Conservation (phyloP, 75 land plant species). For the Gnetum montanum region DNA sequence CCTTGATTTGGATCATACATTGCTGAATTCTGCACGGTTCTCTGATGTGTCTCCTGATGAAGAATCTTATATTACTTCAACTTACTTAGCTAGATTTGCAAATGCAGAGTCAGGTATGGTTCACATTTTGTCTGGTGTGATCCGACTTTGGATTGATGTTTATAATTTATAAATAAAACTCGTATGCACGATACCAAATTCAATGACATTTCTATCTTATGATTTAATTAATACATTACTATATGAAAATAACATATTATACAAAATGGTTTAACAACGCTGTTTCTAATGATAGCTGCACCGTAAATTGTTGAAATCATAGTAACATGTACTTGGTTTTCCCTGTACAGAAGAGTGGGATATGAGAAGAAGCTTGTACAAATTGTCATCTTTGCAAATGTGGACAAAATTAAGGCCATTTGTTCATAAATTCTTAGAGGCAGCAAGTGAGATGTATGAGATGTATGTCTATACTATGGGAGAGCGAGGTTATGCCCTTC, state of each 20-base stretch:
- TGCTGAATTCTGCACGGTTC: slow-evolving; percentile 74
- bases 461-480: slow-evolving; percentile 98
- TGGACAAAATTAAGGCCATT: slow-evolving; percentile 93
- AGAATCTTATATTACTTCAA: slow-evolving; percentile 19
- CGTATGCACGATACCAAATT: too few species aligned
- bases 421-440: slow-evolving; percentile 65
- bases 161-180: too few species aligned
- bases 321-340: too few species aligned
- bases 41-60: slow-evolving; percentile 53
- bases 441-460: slow-evolving; percentile 77
- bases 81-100: slow-evolving; percentile 27
- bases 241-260: too few species aligned
- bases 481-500: slow-evolving; percentile 69
- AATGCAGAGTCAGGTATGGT: slow-evolving; percentile 19
- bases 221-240: too few species aligned
- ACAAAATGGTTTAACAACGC: too few species aligned
- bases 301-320: too few species aligned
- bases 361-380: slow-evolving; percentile 41
- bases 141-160: too few species aligned
- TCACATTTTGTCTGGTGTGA: too few species aligned
- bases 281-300: too few species aligned
- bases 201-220: too few species aligned
- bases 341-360: slow-evolving; percentile 16
- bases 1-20: slow-evolving; percentile 92
- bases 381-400: slow-evolving; percentile 52